These are phyloP conservation scores for Penicillium rolfsii DNA, from an alignment of 2,329 filamentous ascomycete species.

Conservation along the genomic window DNA sequence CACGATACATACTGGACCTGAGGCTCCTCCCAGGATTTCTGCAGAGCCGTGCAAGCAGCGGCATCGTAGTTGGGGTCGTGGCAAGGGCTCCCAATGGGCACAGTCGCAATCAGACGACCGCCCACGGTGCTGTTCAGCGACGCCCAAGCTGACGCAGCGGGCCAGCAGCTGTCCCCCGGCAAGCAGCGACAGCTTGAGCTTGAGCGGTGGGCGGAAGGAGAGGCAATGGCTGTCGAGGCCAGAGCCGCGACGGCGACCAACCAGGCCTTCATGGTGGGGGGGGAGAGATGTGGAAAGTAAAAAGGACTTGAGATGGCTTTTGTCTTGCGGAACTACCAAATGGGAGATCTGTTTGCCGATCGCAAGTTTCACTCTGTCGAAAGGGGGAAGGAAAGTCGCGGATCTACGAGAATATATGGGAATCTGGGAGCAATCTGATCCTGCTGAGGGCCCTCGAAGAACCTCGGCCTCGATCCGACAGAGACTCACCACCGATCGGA, in stretches of 20 bases:
- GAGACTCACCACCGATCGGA: slow-evolving; percentile 19
- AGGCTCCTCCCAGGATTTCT: slow-evolving; percentile 33
- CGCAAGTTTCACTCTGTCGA: slow-evolving; percentile 1
- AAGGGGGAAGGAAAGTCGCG: not conserved
- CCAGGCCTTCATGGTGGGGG: slow-evolving; percentile 33
- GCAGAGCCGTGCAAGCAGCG: slow-evolving; percentile 25
- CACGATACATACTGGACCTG: slow-evolving; percentile 30
- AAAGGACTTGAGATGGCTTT: slow-evolving; percentile 1
- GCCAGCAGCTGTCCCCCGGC: slow-evolving; percentile 46
- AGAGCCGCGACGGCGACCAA: slow-evolving; percentile 21
- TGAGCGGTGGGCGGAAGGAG: not conserved
- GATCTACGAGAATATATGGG: not conserved
- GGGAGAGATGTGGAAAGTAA: slow-evolving; percentile 11
- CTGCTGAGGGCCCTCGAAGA: not conserved
- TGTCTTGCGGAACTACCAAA: not conserved
- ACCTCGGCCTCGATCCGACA: not conserved
- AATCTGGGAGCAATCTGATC: not conserved
- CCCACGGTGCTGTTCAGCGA: slow-evolving; percentile 43
- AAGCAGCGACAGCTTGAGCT: slow-evolving; percentile 28
- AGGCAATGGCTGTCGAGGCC: slow-evolving; percentile 16
- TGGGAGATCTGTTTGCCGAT: slow-evolving; percentile 2
- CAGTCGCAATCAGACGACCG: slow-evolving; percentile 44
- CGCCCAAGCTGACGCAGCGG: slow-evolving; percentile 37
- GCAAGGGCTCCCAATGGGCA: slow-evolving; percentile 44
- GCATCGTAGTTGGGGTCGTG: slow-evolving; percentile 36